Percentiles rank a stretch among this genome's conserved stretches.
phyloP scores from a whole-genome alignment of 2,329 filamentous ascomycete genomes.

The Ophiostoma himal-ulmi region DNA sequence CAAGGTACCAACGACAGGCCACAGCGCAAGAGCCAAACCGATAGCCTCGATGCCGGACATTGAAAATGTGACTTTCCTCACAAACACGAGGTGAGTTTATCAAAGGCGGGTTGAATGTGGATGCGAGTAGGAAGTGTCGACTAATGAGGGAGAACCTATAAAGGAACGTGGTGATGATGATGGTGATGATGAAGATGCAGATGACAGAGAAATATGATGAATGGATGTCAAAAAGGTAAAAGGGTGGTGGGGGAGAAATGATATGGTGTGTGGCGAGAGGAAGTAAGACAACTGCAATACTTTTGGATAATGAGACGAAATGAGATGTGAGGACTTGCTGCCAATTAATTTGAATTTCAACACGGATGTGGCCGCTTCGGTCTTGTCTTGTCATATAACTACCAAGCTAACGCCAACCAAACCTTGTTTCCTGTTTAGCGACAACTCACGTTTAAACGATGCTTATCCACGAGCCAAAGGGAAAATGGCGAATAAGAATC shows the following conservation, averaged over 20 bases:
- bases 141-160: not conserved
- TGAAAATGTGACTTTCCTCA: not conserved
- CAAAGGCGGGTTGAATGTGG: not conserved
- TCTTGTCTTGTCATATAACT: not conserved
- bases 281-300: not conserved
- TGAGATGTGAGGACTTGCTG: not conserved
- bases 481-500: not conserved
- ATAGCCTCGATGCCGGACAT: slow-evolving; percentile 25
- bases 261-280: not conserved
- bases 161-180: not conserved
- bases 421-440: slow-evolving; percentile 1
- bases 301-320: not conserved
- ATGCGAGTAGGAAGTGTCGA: not conserved
- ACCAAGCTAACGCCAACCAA: slow-evolving; percentile 5
- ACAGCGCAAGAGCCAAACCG: slow-evolving; percentile 24
- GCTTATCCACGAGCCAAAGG: not conserved
- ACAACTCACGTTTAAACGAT: not conserved
- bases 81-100: not conserved
- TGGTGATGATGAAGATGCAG: not conserved
- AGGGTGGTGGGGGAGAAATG: not conserved
- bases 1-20: slow-evolving; percentile 20
- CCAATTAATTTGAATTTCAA: not conserved
- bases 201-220: not conserved
- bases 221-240: not conserved
- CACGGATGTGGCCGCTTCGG: not conserved